Base-by-base conservation (phyloP, 2,329 filamentous ascomycete genomes). In the Ceratocystis alfenasii region DNA sequence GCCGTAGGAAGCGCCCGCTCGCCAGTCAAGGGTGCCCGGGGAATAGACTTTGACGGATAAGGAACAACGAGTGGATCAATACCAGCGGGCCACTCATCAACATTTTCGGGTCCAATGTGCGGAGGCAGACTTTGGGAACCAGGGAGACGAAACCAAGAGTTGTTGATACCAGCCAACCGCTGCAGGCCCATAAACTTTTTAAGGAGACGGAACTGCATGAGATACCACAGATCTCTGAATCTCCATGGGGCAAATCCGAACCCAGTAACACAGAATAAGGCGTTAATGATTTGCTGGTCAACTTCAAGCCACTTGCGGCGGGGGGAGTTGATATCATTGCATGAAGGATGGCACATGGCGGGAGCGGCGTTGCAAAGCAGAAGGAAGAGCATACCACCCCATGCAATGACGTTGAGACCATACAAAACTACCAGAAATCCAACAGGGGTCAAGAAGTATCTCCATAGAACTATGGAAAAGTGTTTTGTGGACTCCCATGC, bases 301-400 rank as follows among this genome's bases (percentile, higher is more conserved):
- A 84, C 87, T 75, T 96, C 90, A 70, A 96, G 84, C 90, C 91
- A 95, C 68, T 86, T 86, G 22, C 87, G 80, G n/a, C 90, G 83
- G 1, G 89, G 85, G 0, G 88, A 90, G 71, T 90, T 78, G 72
- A 90, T 86, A 70, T 88, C 79, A 72, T 89, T 81, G 76, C 89
- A 93, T 45, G 78, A 78, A 0, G 81, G 86, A 70, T 80, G 73
- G 77, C 89, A 90, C 88, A 90, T 90, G 68, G 84, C 83, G 5
- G 87, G 86, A 1, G 83, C 78, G 22, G 81, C 89, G 71, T 90
- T 89, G 77, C 86, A 88, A 30, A 95, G 83, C 1, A 96, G 79
- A 20, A 95, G 78, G 75, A 95, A 95, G 44, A 95, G 80, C 90
- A 95, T 95, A 67, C 88, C 90, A 63, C 90, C 90, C 90, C 90